These are phyloP conservation scores for Colletotrichum noveboracense DNA, from an alignment of 2,329 filamentous ascomycete species.

Conservation along the genomic window DNA sequence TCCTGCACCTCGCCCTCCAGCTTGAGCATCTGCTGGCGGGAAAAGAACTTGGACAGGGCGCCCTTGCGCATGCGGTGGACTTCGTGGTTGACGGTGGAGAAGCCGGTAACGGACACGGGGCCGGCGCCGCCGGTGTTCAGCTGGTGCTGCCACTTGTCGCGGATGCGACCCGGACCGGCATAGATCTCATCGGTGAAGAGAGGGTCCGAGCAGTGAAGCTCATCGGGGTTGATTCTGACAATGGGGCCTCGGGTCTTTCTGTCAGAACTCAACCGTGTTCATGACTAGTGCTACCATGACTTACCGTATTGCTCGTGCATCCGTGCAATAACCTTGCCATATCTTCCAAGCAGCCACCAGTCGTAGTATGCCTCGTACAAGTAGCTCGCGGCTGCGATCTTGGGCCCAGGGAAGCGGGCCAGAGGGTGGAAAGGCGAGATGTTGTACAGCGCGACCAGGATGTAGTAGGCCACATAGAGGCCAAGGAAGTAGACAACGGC, in stretches of 20 bases:
- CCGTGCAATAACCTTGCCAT: constrained; percentile 13
- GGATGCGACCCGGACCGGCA: constrained; percentile 21
- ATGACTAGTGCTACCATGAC: background rate
- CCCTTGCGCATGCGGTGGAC: constrained; percentile 35
- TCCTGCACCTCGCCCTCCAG: constrained; percentile 15
- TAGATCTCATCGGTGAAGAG: constrained; percentile 44
- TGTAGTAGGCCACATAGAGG: background rate
- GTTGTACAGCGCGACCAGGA: constrained; percentile 9
- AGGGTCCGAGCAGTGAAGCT: constrained; percentile 41
- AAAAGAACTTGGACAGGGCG: constrained; percentile 38
- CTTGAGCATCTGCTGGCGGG: constrained; percentile 26
- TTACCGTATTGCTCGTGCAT: constrained; percentile 18
- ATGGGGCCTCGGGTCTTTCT: constrained; percentile 34
- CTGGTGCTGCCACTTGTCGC: constrained; percentile 27
- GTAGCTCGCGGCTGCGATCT: constrained; percentile 11
- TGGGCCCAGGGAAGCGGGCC: constrained; percentile 12
- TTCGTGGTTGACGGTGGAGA: constrained; percentile 34
- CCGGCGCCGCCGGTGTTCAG: constrained; percentile 27
- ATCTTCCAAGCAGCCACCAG: constrained; percentile 10
- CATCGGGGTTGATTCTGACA: constrained; percentile 42
- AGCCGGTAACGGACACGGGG: constrained; percentile 24
- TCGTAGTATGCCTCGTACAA: constrained; percentile 17
- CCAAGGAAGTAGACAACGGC: constrained; percentile 4
- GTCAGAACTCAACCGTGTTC: background rate
- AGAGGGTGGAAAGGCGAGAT: constrained; percentile 16